phyloP scores from a whole-genome alignment of 129 eudicot genomes.

The Rutidosis leptorrhynchoides region DNA sequence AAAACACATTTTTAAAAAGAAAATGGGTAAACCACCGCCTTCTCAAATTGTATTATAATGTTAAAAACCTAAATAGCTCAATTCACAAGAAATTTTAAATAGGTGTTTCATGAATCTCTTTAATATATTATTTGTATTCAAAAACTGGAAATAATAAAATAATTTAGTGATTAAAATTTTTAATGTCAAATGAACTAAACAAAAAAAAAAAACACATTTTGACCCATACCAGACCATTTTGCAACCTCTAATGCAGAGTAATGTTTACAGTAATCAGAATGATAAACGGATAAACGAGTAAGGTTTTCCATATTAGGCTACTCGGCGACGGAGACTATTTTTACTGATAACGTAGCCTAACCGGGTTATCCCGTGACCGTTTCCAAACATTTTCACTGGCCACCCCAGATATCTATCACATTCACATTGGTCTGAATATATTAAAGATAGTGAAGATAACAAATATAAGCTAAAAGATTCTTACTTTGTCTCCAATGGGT shows the following conservation, averaged over 20 bases:
- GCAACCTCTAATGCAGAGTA: slow-evolving; percentile 6
- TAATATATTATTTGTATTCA: background rate
- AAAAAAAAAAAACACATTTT: background rate
- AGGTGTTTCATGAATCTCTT: background rate
- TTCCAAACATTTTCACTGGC: no score
- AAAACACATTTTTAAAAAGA: background rate
- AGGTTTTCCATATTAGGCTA: no score
- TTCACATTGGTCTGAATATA: slow-evolving; percentile 4
- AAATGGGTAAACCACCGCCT: background rate
- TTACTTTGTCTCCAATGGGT: slow-evolving; percentile 96
- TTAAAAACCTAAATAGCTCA: background rate
- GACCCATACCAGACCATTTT: background rate
- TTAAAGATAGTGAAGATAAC: slow-evolving; percentile 14
- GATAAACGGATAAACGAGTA: no score
- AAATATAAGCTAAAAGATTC: slow-evolving; percentile 24
- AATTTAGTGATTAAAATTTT: background rate
- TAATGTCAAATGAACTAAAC: background rate
- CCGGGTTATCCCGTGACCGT: no score
- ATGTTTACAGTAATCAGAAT: no score
- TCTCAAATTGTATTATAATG: background rate
- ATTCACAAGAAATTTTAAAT: background rate
- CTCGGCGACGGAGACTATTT: no score
- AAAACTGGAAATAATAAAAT: background rate
- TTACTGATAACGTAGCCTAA: no score
- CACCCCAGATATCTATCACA: background rate